A percentile compares a stretch with the other conserved stretches of the same genome.
phyloP scores from a whole-genome alignment of 371 early-diverging fungal genomes.

The Neoconidiobolus thromboides region DNA sequence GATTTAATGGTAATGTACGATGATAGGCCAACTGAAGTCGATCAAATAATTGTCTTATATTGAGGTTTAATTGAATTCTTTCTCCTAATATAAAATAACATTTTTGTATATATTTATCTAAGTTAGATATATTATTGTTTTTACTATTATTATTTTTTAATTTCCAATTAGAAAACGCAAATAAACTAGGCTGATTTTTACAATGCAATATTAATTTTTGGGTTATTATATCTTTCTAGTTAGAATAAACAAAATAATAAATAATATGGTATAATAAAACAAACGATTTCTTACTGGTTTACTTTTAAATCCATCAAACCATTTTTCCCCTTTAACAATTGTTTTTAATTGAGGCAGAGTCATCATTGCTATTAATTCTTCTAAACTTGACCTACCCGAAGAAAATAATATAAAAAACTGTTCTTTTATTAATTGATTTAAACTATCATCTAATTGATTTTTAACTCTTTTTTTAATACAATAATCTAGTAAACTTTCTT shows the following conservation, averaged over 20 bases:
- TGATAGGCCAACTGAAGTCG: constrained; percentile 30
- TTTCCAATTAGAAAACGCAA: neutral
- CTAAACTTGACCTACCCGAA: too few species aligned
- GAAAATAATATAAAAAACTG: too few species aligned
- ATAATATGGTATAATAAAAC: neutral
- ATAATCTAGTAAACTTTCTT: neutral
- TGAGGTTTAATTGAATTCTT: neutral
- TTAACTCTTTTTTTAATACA: neutral
- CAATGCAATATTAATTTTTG: neutral
- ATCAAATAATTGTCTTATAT: constrained; percentile 14
- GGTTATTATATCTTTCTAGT: neutral
- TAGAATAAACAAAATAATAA: neutral
- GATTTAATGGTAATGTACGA: constrained; percentile 14
- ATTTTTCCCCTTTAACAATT: neutral
- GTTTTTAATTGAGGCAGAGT: neutral
- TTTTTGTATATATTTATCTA: neutral
- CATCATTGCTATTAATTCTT: too few species aligned
- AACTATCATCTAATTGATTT: neutral
- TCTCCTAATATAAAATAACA: neutral
- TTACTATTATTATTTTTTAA: neutral
- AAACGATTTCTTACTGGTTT: neutral
- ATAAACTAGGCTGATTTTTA: neutral
- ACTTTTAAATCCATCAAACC: neutral
- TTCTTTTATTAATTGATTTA: neutral
- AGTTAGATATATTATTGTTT: neutral